Conservation (phyloP, 192 early-diverging fungal genomes). For the Diversispora eburnea region DNA sequence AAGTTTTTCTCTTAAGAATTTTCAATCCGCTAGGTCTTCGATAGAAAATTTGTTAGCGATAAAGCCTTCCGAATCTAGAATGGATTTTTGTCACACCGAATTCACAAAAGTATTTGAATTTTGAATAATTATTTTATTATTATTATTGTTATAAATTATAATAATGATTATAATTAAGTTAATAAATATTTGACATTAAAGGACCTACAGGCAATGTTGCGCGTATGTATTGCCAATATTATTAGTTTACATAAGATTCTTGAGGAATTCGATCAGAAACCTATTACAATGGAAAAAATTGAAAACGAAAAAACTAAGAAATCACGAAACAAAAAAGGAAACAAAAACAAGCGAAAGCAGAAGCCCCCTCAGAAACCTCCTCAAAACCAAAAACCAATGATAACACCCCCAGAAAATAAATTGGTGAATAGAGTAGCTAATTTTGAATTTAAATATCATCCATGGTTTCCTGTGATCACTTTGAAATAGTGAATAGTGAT, state of each 20-base stretch:
- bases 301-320: not conserved
- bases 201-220: constrained; percentile 22
- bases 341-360: constrained; percentile 7
- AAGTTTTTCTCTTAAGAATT: constrained; percentile 14
- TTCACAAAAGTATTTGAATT: constrained; percentile 11
- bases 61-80: constrained; percentile 4
- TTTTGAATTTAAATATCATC: constrained; percentile 31
- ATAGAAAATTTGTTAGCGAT: constrained; percentile 11
- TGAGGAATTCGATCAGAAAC: not conserved
- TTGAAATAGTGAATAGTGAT: constrained; percentile 15
- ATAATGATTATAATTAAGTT: not conserved
- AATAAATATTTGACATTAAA: not conserved
- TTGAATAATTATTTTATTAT: not conserved
- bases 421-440: constrained; percentile 5
- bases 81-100: constrained; percentile 16
- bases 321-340: constrained; percentile 11
- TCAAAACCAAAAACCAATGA: not conserved
- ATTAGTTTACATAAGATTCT: constrained; percentile 23
- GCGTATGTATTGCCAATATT: constrained; percentile 28
- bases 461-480: constrained; percentile 24
- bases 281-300: not conserved
- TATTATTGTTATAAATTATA: not conserved
- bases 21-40: constrained; percentile 10
- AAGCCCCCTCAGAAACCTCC: not conserved
- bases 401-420: not conserved